Percentiles rank a stretch among this genome's conserved stretches.
phyloP scores from a whole-genome alignment of 2,329 filamentous ascomycete genomes.

The Nannizziopsis barbatae region DNA sequence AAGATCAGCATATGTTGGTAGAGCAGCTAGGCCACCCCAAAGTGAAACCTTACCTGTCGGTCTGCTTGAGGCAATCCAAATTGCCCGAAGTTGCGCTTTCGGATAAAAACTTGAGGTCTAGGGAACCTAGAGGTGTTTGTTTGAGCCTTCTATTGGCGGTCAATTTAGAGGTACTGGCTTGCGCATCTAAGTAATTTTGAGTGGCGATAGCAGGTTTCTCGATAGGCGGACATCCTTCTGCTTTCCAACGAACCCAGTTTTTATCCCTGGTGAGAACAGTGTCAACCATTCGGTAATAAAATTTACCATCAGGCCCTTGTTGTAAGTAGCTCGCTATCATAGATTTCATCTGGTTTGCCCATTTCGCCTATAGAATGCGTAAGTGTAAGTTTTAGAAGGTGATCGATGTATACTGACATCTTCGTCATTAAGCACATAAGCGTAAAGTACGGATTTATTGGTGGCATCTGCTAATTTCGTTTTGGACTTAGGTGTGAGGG shows the following conservation, averaged over 20 bases:
- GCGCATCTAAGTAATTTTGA: conserved; percentile 58
- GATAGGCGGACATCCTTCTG: conserved; percentile 83
- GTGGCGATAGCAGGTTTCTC: conserved; percentile 61
- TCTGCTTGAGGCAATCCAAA: conserved; percentile 58
- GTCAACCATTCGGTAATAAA: conserved; percentile 94
- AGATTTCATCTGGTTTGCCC: conserved; percentile 67
- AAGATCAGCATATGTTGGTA: conserved; percentile 14
- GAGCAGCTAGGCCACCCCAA: background rate
- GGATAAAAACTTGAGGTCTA: conserved; percentile 67
- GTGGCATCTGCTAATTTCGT: conserved; percentile 60
- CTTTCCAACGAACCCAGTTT: conserved; percentile 98
- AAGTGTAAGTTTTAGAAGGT: conserved; percentile 10
- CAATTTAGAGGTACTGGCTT: conserved; percentile 51
- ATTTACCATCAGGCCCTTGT: conserved; percentile 69
- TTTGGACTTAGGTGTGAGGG: conserved; percentile 70
- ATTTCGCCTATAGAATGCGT: conserved; percentile 54
- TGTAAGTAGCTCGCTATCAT: conserved; percentile 74
- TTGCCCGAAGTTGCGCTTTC: conserved; percentile 51
- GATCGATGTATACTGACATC: conserved; percentile 47
- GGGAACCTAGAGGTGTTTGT: conserved; percentile 56
- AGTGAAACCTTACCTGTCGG: conserved; percentile 36
- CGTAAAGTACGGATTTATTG: conserved; percentile 84
- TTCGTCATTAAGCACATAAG: conserved; percentile 65
- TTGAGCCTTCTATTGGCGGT: conserved; percentile 62
- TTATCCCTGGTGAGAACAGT: conserved; percentile 92